phyloP scores from a whole-genome alignment of 2,329 filamentous ascomycete species.

The Ophiocordyceps robertsii region DNA sequence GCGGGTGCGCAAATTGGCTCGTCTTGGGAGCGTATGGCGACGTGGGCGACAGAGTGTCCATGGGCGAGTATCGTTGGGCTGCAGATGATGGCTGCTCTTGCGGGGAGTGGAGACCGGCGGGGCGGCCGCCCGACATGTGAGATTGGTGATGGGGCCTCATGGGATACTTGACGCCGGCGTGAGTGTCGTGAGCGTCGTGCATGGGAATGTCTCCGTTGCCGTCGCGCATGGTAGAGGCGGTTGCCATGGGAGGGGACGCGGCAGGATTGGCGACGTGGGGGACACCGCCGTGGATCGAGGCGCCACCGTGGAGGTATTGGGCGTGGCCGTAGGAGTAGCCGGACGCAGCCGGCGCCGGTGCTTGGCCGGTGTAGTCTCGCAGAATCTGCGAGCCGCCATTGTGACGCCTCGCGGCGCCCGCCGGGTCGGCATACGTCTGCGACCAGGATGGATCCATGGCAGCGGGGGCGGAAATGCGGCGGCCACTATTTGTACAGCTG shows the following conservation, averaged over 20 bases:
- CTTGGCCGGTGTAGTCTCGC: conserved; percentile 30
- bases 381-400: conserved; percentile 35
- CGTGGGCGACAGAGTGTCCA: conserved; percentile 75
- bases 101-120: conserved; percentile 56
- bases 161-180: conserved; percentile 75
- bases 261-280: conserved; percentile 34
- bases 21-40: conserved; percentile 60
- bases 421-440: conserved; percentile 53
- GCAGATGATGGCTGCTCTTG: conserved; percentile 57
- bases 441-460: conserved; percentile 49
- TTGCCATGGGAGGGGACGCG: conserved; percentile 38
- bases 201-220: conserved; percentile 68
- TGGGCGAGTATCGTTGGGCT: conserved; percentile 87
- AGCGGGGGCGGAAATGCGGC: conserved; percentile 8
- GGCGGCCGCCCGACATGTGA: conserved; percentile 41
- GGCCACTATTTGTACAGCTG: conserved; percentile 1
- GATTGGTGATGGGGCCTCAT: conserved; percentile 68
- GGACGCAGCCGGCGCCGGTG: conserved; percentile 15
- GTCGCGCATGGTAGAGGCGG: conserved; percentile 47
- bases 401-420: conserved; percentile 50
- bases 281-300: conserved; percentile 18
- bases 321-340: conserved; percentile 49
- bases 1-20: conserved; percentile 39
- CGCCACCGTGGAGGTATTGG: conserved; percentile 38
- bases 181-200: conserved; percentile 75